Evolutionary conservation across 1,139 yeast species (phyloP), one percentile per base, ranked within the genome.

Genomic region (Yamadazyma pseudoaaseri): DNA sequence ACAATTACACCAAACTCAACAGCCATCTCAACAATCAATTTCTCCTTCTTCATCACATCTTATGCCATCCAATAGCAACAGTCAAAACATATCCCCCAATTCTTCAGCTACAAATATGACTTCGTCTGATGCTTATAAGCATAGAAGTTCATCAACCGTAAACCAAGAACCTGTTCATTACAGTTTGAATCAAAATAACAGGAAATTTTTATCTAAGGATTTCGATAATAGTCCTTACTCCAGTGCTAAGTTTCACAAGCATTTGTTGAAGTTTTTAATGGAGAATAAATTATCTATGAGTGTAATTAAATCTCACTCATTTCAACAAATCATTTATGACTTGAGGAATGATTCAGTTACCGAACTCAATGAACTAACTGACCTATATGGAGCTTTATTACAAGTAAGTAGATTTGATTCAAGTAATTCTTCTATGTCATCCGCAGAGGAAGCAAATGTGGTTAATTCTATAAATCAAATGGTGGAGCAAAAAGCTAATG

Each of bases 241-340:
- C 1, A 51, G 67, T 13, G 53, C 62, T 54, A 71, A 68, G 42
- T 74, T 76, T 48, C 81, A 74, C 39, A 69, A 66, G 43, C 77
- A 75, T 41, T 52, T 76, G 28, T 58, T 75, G 62, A 63, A 62
- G 42, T 76, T 76, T 41, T 49, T 76, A 30, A 64, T 70, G 8
- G 81, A 75, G 14, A 73, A 76, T 48, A 73, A 73, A 47, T 56
- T 76, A 15, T 68, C 78, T 1, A 64, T 75, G 16, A 59, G 58
- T 29, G 67, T 70, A 5, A 67, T 74, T 20, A 70, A 70, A 49
- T 67, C 77, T 22, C 68, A 60, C n/a, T 62, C 77, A 2, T 76
- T 76, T 49, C 74, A 72, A 44, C 80, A 75, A 44, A 51, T 76
- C 27, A 56, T 76, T 7, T 69, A 65, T 42, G 76, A 76, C 33